Evolutionary conservation across 2,329 filamentous ascomycete genomes (phyloP).

Genomic region (Atkinsonella hypoxylon): DNA sequence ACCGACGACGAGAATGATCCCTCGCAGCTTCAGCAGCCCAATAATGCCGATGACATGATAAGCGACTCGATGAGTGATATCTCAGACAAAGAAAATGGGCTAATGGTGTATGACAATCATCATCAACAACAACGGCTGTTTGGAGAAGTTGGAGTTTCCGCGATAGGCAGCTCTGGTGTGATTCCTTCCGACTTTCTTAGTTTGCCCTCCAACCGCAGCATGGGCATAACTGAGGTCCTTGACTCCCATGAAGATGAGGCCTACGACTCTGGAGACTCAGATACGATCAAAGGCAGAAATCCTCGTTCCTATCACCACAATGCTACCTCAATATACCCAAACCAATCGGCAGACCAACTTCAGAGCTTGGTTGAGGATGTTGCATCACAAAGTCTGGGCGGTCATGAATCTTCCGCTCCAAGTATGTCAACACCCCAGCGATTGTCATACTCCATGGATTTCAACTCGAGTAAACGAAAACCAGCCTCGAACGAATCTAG

Average conservation of each 20-base stretch:
- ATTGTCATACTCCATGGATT: slow-evolving; percentile 19
- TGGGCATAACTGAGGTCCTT: slow-evolving; percentile 28
- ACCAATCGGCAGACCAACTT: slow-evolving; percentile 36
- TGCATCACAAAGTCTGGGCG: slow-evolving; percentile 43
- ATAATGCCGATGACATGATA: slow-evolving; percentile 25
- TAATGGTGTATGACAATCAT: slow-evolving; percentile 42
- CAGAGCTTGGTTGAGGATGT: slow-evolving; percentile 40
- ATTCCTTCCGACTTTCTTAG: slow-evolving; percentile 37
- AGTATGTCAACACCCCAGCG: slow-evolving; percentile 12
- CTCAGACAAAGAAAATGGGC: slow-evolving; percentile 69
- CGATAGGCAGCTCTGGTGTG: slow-evolving; percentile 39
- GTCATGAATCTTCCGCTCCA: slow-evolving; percentile 23
- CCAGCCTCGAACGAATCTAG: slow-evolving; percentile 35
- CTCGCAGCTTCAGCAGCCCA: slow-evolving; percentile 38
- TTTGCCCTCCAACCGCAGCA: slow-evolving; percentile 29
- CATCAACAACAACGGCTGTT: slow-evolving; percentile 34
- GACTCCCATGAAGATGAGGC: slow-evolving; percentile 30
- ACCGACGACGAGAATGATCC: slow-evolving; percentile 47
- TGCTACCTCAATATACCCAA: slow-evolving; percentile 27
- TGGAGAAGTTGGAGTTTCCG: slow-evolving; percentile 43
- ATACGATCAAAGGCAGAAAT: slow-evolving; percentile 15
- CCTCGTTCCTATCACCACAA: slow-evolving; percentile 14
- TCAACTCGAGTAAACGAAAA: slow-evolving; percentile 45
- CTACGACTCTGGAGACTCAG: slow-evolving; percentile 33
- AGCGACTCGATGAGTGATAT: slow-evolving; percentile 45